Conservation (phyloP, 345 rosid species). For the Citrus reticulata region DNA sequence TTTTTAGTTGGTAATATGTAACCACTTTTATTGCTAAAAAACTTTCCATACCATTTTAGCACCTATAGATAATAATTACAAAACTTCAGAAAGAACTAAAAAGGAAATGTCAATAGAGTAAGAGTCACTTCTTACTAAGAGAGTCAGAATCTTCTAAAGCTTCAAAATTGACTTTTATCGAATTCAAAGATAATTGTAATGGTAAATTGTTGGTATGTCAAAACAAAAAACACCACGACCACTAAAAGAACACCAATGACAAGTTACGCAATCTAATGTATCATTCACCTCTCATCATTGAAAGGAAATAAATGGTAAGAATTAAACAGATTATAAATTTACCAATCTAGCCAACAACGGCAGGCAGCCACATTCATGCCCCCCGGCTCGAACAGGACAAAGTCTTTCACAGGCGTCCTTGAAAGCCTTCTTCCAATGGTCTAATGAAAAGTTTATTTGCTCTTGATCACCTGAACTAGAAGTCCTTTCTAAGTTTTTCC, state of each 20-base stretch:
- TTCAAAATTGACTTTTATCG: background rate
- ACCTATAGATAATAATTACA: background rate
- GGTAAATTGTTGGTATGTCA: background rate
- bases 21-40: background rate
- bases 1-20: too few species aligned
- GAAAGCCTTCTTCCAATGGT: conserved; percentile 89
- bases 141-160: background rate
- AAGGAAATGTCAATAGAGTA: background rate
- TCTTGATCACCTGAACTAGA: conserved; percentile 49
- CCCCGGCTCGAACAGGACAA: conserved; percentile 91
- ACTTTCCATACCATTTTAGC: background rate
- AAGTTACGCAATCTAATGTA: background rate
- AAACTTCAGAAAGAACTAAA: background rate
- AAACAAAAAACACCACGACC: background rate
- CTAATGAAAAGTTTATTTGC: conserved; percentile 63
- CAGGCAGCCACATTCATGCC: conserved; percentile 93
- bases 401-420: conserved; percentile 87
- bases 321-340: conserved; percentile 8
- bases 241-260: background rate
- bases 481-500: conserved; percentile 38
- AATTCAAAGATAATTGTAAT: background rate
- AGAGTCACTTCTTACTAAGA: background rate
- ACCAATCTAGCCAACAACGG: conserved; percentile 72
- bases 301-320: background rate
- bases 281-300: background rate